Evolutionary conservation across 2,329 filamentous ascomycete genomes (phyloP), one percentile per base, ranked within the genome.

Genomic region (Aspergillus udagawae): DNA sequence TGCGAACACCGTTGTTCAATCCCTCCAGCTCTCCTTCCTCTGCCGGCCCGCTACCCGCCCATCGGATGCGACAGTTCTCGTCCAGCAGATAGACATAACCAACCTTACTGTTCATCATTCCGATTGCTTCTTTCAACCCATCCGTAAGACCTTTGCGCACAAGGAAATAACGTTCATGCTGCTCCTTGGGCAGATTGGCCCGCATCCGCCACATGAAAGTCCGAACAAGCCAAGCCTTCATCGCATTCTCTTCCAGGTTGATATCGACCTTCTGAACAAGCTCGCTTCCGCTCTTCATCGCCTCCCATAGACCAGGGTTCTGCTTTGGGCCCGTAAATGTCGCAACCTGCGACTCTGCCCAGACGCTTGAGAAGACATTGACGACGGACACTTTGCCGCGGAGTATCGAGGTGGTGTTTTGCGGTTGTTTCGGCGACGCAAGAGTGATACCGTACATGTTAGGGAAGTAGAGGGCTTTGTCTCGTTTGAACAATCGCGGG

Each of bases 71-170:
- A 73, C 92, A 96, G 62, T 92, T 82, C 60, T 86, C 81, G 72
- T 99, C 94, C 57, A 99, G 81, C 50, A 99, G 81, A 75, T 96
- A 99, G 4, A 92, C 88, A 76, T 97, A 97, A 41, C 92, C 93
- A 35, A 97, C 93, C 75, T 92, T 95, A 64, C 86, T 86, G 75
- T 99, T 99, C 70, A 96, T 78, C 70, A 96, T 73, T 4, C 84
- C 85, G 66, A 87, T 82, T 4, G 82, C 79, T 67, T 86, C 83
- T 62, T 82, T 79, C 44, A 86, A 76, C 20, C 77, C 72, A 51
- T 85, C 81, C 14, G 75, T 79, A 23, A 87, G 75, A 2, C 84
- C 84, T 59, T 78, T 82, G 58, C 80, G 76, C 20, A 87, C 79
- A 55, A 87, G 73, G 66, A 87, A 87, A 65, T 86, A 87, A 56